These are phyloP conservation scores for Alternaria tenuissima DNA, from an alignment of 2,329 filamentous ascomycete genomes.

Conservation along the genomic window DNA sequence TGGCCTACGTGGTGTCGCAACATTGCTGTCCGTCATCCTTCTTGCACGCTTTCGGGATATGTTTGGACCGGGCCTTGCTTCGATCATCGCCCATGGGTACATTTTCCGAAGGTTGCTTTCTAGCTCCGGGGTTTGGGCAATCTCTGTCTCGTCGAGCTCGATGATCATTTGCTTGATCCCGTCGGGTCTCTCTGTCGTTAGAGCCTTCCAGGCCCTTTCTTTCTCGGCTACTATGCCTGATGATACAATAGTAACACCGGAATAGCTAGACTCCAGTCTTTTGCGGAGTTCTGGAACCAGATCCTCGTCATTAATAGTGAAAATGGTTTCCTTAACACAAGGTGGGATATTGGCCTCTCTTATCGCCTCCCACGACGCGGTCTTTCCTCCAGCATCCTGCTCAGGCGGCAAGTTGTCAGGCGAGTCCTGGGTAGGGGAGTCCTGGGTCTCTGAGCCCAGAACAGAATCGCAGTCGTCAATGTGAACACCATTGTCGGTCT, in stretches of 20 bases:
- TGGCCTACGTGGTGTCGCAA: not conserved
- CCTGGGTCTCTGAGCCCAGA: not conserved
- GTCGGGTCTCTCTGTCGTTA: constrained; percentile 4
- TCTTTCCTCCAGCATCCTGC: not conserved
- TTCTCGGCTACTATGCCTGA: not conserved
- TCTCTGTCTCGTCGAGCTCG: constrained; percentile 10
- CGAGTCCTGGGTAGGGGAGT: not conserved
- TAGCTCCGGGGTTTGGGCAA: constrained; percentile 2
- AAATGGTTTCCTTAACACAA: constrained; percentile 7
- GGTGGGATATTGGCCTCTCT: constrained; percentile 2
- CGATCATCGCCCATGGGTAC: constrained; percentile 16
- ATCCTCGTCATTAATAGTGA: constrained; percentile 10
- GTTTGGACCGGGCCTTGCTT: not conserved
- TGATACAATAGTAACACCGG: constrained; percentile 6
- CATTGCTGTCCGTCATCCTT: not conserved
- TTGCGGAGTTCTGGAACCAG: constrained; percentile 2
- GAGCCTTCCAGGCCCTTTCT: not conserved
- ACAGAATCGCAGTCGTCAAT: not conserved
- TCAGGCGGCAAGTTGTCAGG: not conserved
- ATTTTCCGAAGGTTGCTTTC: constrained; percentile 7
- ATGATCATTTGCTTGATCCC: constrained; percentile 17
- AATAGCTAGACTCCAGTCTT: constrained; percentile 6
- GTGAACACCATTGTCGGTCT: constrained; percentile 2
- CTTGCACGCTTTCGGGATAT: constrained; percentile 4
- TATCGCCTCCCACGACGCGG: constrained; percentile 5